Percentiles rank a stretch among this genome's conserved stretches.
Evolutionary conservation across 2,329 filamentous ascomycete species (phyloP).

Genomic region (Colletotrichum falcatum): DNA sequence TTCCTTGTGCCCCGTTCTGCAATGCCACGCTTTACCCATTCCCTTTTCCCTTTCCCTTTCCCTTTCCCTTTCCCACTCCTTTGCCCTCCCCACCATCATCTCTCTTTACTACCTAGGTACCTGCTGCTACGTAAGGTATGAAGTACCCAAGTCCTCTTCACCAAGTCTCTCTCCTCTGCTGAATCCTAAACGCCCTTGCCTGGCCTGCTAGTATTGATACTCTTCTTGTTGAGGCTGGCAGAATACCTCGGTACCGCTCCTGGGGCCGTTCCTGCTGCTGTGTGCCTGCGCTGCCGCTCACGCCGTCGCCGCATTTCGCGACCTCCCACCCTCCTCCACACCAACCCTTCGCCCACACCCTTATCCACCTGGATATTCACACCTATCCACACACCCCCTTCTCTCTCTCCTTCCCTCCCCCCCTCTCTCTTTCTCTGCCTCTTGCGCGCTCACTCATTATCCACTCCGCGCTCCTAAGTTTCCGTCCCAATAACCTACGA

Average conservation of each 20-base stretch:
- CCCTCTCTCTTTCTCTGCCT: not conserved
- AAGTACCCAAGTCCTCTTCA: not conserved
- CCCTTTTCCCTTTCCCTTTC: not conserved
- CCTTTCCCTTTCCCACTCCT: not conserved
- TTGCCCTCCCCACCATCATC: not conserved
- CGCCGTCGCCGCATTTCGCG: slow-evolving; percentile 37
- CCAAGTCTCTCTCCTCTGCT: not conserved
- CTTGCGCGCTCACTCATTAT: slow-evolving; percentile 2
- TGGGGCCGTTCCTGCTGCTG: slow-evolving; percentile 7
- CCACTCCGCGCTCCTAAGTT: slow-evolving; percentile 15
- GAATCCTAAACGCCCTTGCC: not conserved
- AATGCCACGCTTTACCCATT: not conserved
- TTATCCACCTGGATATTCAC: slow-evolving; percentile 19
- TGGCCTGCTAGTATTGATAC: slow-evolving; percentile 12
- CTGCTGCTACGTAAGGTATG: not conserved
- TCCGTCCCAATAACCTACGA: slow-evolving; percentile 30
- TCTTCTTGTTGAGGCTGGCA: not conserved
- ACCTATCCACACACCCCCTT: not conserved
- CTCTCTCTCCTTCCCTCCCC: not conserved
- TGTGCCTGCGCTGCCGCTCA: slow-evolving; percentile 30
- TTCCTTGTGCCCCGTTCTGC: not conserved
- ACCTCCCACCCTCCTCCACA: slow-evolving; percentile 34
- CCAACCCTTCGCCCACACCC: slow-evolving; percentile 25
- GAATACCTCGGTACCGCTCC: not conserved
- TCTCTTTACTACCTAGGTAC: not conserved